Base-by-base conservation (phyloP, 163 green algal species). In the Prototheca wickerhamii region DNA sequence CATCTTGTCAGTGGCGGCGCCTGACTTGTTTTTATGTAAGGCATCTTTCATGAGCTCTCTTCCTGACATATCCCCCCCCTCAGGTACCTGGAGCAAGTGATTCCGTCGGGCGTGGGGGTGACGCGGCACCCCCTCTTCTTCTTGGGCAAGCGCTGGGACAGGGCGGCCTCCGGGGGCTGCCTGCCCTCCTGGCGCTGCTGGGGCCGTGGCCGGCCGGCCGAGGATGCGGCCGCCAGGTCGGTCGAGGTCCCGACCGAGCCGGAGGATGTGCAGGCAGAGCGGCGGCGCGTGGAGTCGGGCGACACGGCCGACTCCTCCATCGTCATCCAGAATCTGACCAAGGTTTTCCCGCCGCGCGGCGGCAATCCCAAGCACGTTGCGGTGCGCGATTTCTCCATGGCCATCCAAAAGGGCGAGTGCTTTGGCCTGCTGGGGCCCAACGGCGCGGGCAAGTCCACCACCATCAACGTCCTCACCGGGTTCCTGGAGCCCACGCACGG, bases 341-440 rank as follows among this genome's bases (percentile, higher is more conserved):
- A 95, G 72, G 69, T 87, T 8, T 96, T 86, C 69, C 86, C 87
- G 0, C 35, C 67, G 6, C 18, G 28, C 0, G 62, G 61, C 10
- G 58, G 58, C 34, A 63, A 63, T 35, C 15, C 18, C 3, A 60
- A 71, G 40, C 74, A 96, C 10, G 37, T 44, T 1, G 37, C 10
- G 37, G 37, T 44, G 37, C 10, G 37, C 37, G 10, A 10, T 44
- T 44, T 10, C 37, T 78, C 76, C 4, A 63, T 97, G 64, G 85
- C 71, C 42, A 84, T 97, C 26, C 51, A 79, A 40, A 73, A 76
- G 0, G 86, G 91, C 20, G 89, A 97, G 72, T 91, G 86, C 70
- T 95, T 97, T 61, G 90, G 89, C 4, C 77, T 93, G 54, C 76
- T 94, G 54, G 89, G 88, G 0, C 91, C 91, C 34, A 97, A 95